Conservation (phyloP, 345 rosid species). For the Corymbia maculata region DNA sequence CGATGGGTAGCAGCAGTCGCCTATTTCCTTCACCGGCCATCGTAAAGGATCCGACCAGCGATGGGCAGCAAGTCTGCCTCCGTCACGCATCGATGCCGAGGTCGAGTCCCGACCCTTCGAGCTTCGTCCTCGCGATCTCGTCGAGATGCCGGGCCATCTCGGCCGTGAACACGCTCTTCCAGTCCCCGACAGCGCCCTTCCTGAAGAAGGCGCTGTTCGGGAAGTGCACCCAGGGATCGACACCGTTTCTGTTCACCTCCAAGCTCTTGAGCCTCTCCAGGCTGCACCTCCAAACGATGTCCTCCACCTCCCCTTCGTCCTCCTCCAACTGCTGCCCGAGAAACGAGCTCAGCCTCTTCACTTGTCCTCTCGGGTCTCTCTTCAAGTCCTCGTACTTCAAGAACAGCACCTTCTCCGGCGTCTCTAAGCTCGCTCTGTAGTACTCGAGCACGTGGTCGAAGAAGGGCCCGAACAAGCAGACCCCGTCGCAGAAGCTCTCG, state of each 20-base stretch:
- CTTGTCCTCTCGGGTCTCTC: conserved; percentile 3
- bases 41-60: background rate
- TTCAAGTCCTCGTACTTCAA: conserved; percentile 28
- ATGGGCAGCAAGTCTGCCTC: background rate
- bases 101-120: conserved; percentile 12
- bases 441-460: conserved; percentile 22
- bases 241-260: conserved; percentile 26
- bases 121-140: background rate
- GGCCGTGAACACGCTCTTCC: conserved; percentile 9
- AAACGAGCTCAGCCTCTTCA: conserved; percentile 15
- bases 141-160: conserved; percentile 12
- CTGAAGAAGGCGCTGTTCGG: conserved; percentile 18
- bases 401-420: conserved; percentile 14
- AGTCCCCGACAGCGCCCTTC: conserved; percentile 24
- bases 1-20: background rate
- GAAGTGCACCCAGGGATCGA: conserved; percentile 6
- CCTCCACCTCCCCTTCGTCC: conserved; percentile 17
- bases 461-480: conserved; percentile 16
- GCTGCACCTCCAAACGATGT: conserved; percentile 17
- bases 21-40: background rate
- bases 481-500: conserved; percentile 15
- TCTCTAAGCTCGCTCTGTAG: conserved; percentile 10
- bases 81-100: background rate
- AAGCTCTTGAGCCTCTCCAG: conserved; percentile 29
- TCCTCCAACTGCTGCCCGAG: background rate